Base-by-base conservation (phyloP, 257 asterid genomes). In the Salvia miltiorrhiza region DNA sequence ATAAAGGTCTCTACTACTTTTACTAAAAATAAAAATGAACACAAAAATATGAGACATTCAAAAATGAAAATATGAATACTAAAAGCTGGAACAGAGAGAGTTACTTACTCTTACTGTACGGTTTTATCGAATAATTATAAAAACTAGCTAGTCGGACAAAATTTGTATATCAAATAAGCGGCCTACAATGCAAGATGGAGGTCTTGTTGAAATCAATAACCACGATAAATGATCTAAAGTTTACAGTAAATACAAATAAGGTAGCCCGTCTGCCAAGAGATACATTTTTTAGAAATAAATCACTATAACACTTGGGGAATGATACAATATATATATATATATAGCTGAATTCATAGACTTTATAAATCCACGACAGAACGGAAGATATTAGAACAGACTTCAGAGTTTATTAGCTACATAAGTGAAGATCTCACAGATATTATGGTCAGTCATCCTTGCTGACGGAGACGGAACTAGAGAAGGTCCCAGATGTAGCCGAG, bases 401-500 rank as follows among this genome's bases (percentile, higher is more conserved):
- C 24, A 24, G 32, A 16, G 17, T 41, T 61, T 35, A 45, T 53
- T 70, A 35, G 63, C 78, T 65, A 80, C 70, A 65, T 24, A 58
- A 26, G 69, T 61, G 28, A 60, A 65, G 24, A 30, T 60, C 47
- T 17, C 72, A 24, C 61, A 19, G 54, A 35, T 16, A 5, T 57
- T 75, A 32, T 49, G 73, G 32, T 73, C 69, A 43, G 13, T 76
- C 73, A 56, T 73, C 80, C 79, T 73, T 78, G 80, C 69, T 55
- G 52, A 66, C 78, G 4, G 76, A 77, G 24, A 65, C 56, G n/a
- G 78, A 77, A 66, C 72, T 77, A 4, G 87, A 82, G 63, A 85
- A 77, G 48, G 73, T 77, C 13, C 76, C 78, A n/a, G 88, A 86
- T 23, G 79, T 70, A 17, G 86, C 74, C 1, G 89, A 78, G 75